Evolutionary conservation across 495 filamentous ascomycete species (phyloP).

Genomic region (Penicillium samsonianum): DNA sequence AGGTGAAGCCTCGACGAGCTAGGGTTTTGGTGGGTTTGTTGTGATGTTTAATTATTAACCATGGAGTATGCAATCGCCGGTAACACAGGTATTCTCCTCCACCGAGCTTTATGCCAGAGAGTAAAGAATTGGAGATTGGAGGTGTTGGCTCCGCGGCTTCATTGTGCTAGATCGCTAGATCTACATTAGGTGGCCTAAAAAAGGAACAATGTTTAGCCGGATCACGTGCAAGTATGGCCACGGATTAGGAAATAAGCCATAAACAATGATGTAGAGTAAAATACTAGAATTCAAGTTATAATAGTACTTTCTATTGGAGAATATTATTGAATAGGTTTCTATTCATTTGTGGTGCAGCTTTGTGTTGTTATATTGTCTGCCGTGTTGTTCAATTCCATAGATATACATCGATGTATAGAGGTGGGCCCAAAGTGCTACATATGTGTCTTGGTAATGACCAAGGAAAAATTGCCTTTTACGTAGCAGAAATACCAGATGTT

Average conservation of each 20-base stretch:
- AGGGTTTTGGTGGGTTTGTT: neutral
- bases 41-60: neutral
- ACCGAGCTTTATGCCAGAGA: slow-evolving; percentile 2
- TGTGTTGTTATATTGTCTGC: neutral
- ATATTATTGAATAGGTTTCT: too few species aligned
- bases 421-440: neutral
- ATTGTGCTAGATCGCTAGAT: slow-evolving; percentile 8
- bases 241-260: neutral
- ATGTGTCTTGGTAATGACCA: neutral
- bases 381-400: neutral
- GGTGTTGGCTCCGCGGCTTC: slow-evolving; percentile 8
- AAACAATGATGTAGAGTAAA: neutral
- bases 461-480: neutral
- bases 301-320: too few species aligned
- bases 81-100: neutral
- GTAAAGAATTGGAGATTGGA: neutral
- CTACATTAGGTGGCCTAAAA: slow-evolving; percentile 18
- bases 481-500: neutral
- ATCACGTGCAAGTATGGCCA: slow-evolving; percentile 22
- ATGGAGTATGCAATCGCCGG: neutral
- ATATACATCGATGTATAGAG: neutral
- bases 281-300: neutral
- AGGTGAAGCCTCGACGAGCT: neutral
- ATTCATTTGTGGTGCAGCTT: neutral
- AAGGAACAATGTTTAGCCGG: slow-evolving; percentile 24